phyloP scores from a whole-genome alignment of 768 basidiomycete species.

The Holtermannia corniformis region DNA sequence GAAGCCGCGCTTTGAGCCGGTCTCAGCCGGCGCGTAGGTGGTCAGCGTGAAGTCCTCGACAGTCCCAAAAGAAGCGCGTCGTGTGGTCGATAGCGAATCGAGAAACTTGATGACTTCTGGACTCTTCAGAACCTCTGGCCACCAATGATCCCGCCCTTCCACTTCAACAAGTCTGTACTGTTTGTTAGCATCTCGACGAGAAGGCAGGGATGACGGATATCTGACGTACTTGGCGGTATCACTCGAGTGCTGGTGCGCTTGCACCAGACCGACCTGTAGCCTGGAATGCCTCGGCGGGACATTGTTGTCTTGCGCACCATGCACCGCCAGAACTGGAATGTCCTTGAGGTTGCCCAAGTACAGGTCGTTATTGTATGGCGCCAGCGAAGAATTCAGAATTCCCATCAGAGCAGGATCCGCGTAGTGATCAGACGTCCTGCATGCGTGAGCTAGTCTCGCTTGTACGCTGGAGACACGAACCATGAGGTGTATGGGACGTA shows the following conservation, averaged over 20 bases:
- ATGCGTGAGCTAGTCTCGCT: not conserved
- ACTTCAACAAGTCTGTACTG: not conserved
- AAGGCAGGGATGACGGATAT: not conserved
- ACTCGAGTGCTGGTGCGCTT: constrained; percentile 50
- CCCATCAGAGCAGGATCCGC: constrained; percentile 64
- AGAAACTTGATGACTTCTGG: constrained; percentile 44
- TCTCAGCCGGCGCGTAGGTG: constrained; percentile 58
- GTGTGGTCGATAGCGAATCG: not conserved
- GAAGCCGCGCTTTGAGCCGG: constrained; percentile 63
- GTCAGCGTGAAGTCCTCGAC: constrained; percentile 58
- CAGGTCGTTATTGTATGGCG: constrained; percentile 78
- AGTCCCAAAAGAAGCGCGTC: constrained; percentile 6
- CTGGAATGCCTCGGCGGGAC: constrained; percentile 81
- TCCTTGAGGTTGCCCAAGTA: constrained; percentile 68
- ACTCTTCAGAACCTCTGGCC: constrained; percentile 42
- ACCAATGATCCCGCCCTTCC: constrained; percentile 22
- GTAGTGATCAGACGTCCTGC: constrained; percentile 48
- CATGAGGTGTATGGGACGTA: constrained; percentile 68
- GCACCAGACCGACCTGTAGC: constrained; percentile 53
- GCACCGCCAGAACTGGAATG: constrained; percentile 62
- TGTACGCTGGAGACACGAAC: constrained; percentile 46
- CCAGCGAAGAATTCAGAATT: constrained; percentile 63
- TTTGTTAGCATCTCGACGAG: not conserved
- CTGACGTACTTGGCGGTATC: constrained; percentile 50
- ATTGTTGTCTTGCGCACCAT: constrained; percentile 68